These are phyloP conservation scores for Kandelia obovata DNA, from an alignment of 345 rosid species.

Conservation along the genomic window DNA sequence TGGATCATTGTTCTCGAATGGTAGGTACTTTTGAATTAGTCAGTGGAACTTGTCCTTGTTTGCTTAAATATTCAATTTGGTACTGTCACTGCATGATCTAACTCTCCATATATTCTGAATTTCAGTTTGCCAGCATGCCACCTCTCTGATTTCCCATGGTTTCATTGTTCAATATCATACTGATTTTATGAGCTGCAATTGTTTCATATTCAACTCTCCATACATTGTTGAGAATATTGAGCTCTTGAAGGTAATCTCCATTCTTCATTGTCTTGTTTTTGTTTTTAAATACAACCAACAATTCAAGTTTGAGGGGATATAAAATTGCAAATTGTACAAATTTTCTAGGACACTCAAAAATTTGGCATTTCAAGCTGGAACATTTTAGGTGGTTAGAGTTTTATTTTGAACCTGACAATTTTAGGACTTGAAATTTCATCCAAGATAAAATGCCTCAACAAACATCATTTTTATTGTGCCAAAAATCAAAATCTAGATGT, in stretches of 20 bases:
- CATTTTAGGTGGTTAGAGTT: background rate
- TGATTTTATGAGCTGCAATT: constrained; percentile 34
- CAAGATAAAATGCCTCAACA: background rate
- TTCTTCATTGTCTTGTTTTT: too few species aligned
- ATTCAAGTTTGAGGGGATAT: too few species aligned
- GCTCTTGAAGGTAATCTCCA: constrained; percentile 37
- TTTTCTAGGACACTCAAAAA: too few species aligned
- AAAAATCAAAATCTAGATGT: too few species aligned
- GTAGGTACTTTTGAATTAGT: constrained; percentile 20
- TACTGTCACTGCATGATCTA: constrained; percentile 1
- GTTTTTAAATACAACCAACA: too few species aligned
- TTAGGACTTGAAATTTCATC: background rate
- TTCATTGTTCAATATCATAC: constrained; percentile 18
- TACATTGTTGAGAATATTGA: constrained; percentile 10
- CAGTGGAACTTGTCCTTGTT: background rate
- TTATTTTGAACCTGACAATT: background rate
- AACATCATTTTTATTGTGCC: too few species aligned
- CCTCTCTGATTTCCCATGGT: constrained; percentile 16
- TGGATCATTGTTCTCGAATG: constrained; percentile 17
- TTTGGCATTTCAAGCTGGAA: background rate
- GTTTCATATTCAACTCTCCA: constrained; percentile 20
- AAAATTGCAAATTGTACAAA: too few species aligned
- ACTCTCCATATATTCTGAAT: constrained; percentile 8
- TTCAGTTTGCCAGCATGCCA: constrained; percentile 25
- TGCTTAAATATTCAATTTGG: background rate